Percentiles rank a stretch among this genome's conserved stretches.
These are phyloP conservation scores for Phaeophleospora eucalypticola DNA, from an alignment of 2,329 filamentous ascomycete genomes.

Conservation along the genomic window DNA sequence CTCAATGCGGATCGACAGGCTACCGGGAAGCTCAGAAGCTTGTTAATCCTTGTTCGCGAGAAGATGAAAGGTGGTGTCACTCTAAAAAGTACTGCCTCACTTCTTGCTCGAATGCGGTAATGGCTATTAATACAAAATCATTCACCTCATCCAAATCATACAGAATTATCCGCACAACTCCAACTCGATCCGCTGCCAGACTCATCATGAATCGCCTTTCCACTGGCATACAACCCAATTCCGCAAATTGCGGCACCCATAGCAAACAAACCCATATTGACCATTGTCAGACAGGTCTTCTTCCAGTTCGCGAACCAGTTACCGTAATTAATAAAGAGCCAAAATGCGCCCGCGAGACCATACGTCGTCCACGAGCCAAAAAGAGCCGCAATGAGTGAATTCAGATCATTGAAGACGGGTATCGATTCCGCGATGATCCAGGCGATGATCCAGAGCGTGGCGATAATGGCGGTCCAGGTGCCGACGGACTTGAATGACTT, in stretches of 20 bases:
- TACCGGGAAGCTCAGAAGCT: too few species aligned
- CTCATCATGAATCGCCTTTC: slow-evolving; percentile 15
- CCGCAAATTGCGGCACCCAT: slow-evolving; percentile 24
- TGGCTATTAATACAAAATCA: too few species aligned
- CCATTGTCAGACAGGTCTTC: slow-evolving; percentile 39
- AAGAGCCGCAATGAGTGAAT: slow-evolving; percentile 57
- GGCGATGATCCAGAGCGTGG: slow-evolving; percentile 55
- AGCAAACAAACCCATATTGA: slow-evolving; percentile 40
- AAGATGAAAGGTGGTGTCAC: too few species aligned
- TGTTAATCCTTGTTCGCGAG: too few species aligned
- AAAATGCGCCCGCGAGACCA: slow-evolving; percentile 18
- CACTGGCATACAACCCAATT: slow-evolving; percentile 23
- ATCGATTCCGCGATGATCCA: slow-evolving; percentile 67
- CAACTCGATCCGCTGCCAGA: slow-evolving; percentile 5
- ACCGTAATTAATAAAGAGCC: slow-evolving; percentile 43
- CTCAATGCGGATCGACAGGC: too few species aligned
- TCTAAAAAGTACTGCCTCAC: too few species aligned
- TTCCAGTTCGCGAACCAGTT: slow-evolving; percentile 37
- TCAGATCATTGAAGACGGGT: slow-evolving; percentile 64
- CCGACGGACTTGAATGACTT: slow-evolving; percentile 40
- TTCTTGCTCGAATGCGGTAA: too few species aligned
- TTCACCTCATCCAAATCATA: neutral
- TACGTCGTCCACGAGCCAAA: slow-evolving; percentile 61
- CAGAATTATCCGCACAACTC: slow-evolving; percentile 10
- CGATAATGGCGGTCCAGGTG: slow-evolving; percentile 57